These are phyloP conservation scores for Artemisia argyi DNA, from an alignment of 129 eudicot species.

Conservation along the genomic window DNA sequence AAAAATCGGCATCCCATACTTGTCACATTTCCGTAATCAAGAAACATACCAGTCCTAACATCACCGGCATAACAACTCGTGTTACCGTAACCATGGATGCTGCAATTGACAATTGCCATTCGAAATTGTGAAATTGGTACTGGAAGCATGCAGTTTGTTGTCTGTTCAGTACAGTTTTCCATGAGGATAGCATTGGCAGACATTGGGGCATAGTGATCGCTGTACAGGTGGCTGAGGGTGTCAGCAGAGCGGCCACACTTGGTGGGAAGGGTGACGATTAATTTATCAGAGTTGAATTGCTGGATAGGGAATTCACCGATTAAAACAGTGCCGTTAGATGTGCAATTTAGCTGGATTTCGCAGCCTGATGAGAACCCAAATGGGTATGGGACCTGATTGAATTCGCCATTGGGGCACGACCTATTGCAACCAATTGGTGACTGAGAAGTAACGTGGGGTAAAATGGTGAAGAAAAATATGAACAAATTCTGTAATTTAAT, in stretches of 20 bases:
- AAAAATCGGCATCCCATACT: not conserved
- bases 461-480: not conserved
- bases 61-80: not conserved
- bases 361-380: constrained; percentile 6
- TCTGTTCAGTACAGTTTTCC: not conserved
- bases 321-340: not conserved
- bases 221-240: not conserved
- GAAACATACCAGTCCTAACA: not conserved
- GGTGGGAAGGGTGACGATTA: not conserved
- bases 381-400: constrained; percentile 6
- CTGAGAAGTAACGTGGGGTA: not conserved
- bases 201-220: not conserved
- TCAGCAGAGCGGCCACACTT: not conserved
- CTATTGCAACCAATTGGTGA: not conserved
- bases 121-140: not conserved
- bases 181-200: not conserved
- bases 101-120: not conserved
- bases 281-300: not conserved
- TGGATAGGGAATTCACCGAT: not conserved
- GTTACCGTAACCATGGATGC: not conserved
- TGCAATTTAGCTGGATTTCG: constrained; percentile 14
- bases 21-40: not conserved
- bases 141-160: not conserved
- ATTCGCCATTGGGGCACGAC: too few species aligned
- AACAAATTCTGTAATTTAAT: not conserved